Percentiles rank a stretch among this genome's conserved stretches.
Evolutionary conservation across 495 filamentous ascomycete species (phyloP).

Genomic region (Penicillium turbatum): DNA sequence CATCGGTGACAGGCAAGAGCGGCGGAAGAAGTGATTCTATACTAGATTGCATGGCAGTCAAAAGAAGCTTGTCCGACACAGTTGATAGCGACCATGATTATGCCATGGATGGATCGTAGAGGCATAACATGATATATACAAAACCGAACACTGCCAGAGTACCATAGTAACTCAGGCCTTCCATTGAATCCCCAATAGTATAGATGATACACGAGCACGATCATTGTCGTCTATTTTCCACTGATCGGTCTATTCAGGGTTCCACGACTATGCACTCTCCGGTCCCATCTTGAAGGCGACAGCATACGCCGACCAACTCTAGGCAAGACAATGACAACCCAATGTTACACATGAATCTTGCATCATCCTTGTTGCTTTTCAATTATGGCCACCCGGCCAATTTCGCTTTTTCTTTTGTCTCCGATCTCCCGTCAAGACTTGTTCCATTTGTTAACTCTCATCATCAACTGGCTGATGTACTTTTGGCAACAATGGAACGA

Average conservation of each 20-base stretch:
- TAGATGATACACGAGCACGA: background rate
- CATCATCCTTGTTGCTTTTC: background rate
- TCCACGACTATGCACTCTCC: background rate
- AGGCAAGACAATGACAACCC: background rate
- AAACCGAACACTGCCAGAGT: background rate
- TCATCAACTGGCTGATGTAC: background rate
- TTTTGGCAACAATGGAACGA: background rate
- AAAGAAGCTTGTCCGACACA: background rate
- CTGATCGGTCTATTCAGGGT: background rate
- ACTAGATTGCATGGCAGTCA: background rate
- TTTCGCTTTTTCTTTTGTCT: slow-evolving; percentile 7
- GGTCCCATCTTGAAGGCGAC: background rate
- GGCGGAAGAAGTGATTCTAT: background rate
- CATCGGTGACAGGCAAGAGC: slow-evolving; percentile 5
- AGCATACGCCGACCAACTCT: background rate
- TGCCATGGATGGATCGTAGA: background rate
- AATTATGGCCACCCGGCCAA: background rate
- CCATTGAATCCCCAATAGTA: background rate
- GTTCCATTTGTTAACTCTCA: background rate
- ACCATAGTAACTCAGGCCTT: background rate
- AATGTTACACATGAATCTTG: background rate
- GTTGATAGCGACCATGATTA: background rate
- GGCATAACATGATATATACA: background rate
- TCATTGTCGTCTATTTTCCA: background rate
- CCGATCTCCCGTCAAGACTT: background rate